phyloP scores from a whole-genome alignment of 1,139 yeast genomes.

The Spathaspora sp. region DNA sequence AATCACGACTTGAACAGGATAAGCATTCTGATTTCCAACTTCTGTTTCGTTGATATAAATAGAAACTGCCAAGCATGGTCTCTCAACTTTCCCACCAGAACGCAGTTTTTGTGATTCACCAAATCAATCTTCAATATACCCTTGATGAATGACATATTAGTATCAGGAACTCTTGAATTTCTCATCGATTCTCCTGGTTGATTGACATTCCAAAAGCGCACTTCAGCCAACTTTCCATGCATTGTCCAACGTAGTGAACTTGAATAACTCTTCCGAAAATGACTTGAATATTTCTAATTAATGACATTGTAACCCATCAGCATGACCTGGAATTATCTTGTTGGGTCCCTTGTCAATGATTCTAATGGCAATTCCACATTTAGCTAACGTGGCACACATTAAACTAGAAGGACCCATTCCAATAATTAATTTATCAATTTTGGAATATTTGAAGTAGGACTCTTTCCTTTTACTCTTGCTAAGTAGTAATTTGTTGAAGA shows the following conservation, averaged over 20 bases:
- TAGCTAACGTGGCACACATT: conserved; percentile 29
- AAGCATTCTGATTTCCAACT: conserved; percentile 19
- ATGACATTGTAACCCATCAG: conserved; percentile 30
- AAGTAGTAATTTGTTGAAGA: neutral
- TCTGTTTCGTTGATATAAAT: conserved; percentile 22
- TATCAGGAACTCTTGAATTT: conserved; percentile 25
- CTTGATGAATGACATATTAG: conserved; percentile 32
- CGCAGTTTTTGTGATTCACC: conserved; percentile 24
- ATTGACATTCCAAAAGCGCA: conserved; percentile 25
- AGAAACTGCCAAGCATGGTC: conserved; percentile 24
- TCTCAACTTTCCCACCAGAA: conserved; percentile 25
- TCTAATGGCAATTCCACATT: conserved; percentile 29
- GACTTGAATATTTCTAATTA: conserved; percentile 32
- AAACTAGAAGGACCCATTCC: conserved; percentile 40
- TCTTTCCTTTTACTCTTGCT: too few species aligned
- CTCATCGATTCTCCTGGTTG: conserved; percentile 19
- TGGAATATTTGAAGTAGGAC: conserved; percentile 17
- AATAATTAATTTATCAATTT: conserved; percentile 32
- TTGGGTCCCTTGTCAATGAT: conserved; percentile 30
- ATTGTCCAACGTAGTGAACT: conserved; percentile 24
- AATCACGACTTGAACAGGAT: conserved; percentile 27
- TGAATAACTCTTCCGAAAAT: conserved; percentile 19
- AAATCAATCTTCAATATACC: conserved; percentile 29
- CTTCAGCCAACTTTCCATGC: conserved; percentile 24
- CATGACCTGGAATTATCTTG: conserved; percentile 31